Conservation (phyloP, 2,329 filamentous ascomycete genomes). For the Fusarium continuum region DNA sequence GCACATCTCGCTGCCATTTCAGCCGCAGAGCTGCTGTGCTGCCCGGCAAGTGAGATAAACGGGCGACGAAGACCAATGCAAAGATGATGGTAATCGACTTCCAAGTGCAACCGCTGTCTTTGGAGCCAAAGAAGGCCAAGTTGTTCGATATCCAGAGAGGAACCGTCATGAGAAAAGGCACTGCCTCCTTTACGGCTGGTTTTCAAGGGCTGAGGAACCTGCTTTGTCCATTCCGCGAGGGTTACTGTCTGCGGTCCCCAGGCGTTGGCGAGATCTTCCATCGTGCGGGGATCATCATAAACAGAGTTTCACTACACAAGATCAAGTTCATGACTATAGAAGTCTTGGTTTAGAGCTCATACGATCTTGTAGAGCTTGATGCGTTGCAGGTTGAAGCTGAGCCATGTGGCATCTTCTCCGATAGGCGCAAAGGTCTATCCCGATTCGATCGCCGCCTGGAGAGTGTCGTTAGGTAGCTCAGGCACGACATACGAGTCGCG, state of each 20-base stretch:
- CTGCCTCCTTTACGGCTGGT: neutral
- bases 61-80: conserved; percentile 10
- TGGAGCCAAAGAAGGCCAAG: conserved; percentile 12
- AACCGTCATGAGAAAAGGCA: neutral
- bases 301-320: neutral
- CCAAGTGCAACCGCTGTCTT: neutral
- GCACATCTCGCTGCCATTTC: conserved; percentile 7
- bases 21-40: neutral
- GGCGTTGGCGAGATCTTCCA: neutral
- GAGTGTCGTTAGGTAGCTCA: neutral
- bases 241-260: neutral
- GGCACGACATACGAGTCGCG: neutral
- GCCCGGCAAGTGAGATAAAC: neutral
- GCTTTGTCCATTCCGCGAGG: neutral
- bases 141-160: neutral
- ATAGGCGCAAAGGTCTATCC: conserved; percentile 13
- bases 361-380: neutral
- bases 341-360: neutral
- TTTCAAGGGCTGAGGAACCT: neutral
- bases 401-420: neutral
- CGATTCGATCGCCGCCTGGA: conserved; percentile 7
- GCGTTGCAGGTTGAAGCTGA: conserved; percentile 5
- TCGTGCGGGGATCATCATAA: neutral
- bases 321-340: neutral
- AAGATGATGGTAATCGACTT: conserved; percentile 9